These are phyloP conservation scores for Haplosporangium sp. DNA, from an alignment of 371 early-diverging fungal genomes.

Conservation along the genomic window DNA sequence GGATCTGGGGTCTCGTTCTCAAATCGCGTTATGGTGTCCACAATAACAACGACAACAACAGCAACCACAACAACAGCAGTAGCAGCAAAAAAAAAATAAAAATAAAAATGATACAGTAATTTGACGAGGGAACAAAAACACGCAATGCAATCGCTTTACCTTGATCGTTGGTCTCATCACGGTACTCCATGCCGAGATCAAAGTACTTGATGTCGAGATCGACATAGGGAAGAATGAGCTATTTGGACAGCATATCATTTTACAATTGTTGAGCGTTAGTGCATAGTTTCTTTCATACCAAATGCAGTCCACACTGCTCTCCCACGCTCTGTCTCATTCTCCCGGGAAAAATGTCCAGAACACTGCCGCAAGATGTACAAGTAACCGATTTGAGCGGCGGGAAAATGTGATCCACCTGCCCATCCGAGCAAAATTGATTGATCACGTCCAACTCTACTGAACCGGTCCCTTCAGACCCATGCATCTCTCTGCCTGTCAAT, in stretches of 20 bases:
- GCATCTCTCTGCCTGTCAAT: too few species aligned
- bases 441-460: too few species aligned
- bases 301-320: too few species aligned
- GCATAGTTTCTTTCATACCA: too few species aligned
- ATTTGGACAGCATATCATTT: background rate
- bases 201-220: conserved; percentile 92
- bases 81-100: too few species aligned
- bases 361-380: background rate
- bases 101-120: background rate
- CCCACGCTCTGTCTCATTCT: background rate
- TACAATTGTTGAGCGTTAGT: too few species aligned
- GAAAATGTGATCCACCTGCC: too few species aligned
- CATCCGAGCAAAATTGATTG: too few species aligned
- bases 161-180: conserved; percentile 75
- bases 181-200: conserved; percentile 92
- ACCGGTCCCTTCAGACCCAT: too few species aligned
- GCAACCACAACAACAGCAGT: too few species aligned
- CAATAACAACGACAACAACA: background rate
- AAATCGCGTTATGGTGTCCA: too few species aligned
- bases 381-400: background rate
- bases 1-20: background rate
- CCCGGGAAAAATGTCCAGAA: background rate
- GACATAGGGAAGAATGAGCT: conserved; percentile 88
- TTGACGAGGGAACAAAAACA: background rate
- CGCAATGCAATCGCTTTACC: conserved; percentile 26